Base-by-base conservation (phyloP, 2,329 filamentous ascomycete species). In the Scolecobasidium constrictum region DNA sequence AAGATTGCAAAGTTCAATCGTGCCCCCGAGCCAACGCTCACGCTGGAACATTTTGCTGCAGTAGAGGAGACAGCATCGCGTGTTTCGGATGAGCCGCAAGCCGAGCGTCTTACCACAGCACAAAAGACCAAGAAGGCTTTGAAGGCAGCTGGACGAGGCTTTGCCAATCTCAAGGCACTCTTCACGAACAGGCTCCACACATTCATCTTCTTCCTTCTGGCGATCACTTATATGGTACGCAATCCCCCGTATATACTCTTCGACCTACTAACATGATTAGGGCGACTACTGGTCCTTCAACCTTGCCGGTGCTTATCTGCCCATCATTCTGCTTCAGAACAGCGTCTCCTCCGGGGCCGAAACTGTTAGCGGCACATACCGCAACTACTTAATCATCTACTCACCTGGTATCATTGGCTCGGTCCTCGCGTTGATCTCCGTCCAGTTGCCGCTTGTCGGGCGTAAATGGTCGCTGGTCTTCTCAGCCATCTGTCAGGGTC, bases 1-100 rank as follows among this genome's bases (percentile, higher is more conserved):
- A 78, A 83, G 55, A 79, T 87, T 9, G 83, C 83, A 0, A 67
- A 72, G 15, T 68, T 78, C 15, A 87, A 87, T 52, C 74, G 76
- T n/a, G n/a, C n/a, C n/a, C n/a, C n/a, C n/a, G n/a, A n/a, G n/a
- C n/a, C n/a, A n/a, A n/a, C n/a, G n/a, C n/a, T n/a, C n/a, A n/a
- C n/a, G n/a, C n/a, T n/a, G n/a, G n/a, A n/a, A 69, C 53, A n/a
- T n/a, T n/a, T n/a, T n/a, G n/a, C n/a, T 1, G 81, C 39, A 7
- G 46, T 52, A 2, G 62, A 59, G 41, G 50, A 49, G 5, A 40
- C 66, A 17, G 56, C 58, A 1, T 40, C 62, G 5, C 53, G 57
- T 22, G 56, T 61, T 28, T 57, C 66, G 17, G 55, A 63, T 36
- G 47, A 53, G 4, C 49, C 64, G 34, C 59, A 55, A 7, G 49